Evolutionary conservation across 805 yeast genomes (phyloP), one percentile per base, ranked within the genome.

Genomic region (Candida saitoana): DNA sequence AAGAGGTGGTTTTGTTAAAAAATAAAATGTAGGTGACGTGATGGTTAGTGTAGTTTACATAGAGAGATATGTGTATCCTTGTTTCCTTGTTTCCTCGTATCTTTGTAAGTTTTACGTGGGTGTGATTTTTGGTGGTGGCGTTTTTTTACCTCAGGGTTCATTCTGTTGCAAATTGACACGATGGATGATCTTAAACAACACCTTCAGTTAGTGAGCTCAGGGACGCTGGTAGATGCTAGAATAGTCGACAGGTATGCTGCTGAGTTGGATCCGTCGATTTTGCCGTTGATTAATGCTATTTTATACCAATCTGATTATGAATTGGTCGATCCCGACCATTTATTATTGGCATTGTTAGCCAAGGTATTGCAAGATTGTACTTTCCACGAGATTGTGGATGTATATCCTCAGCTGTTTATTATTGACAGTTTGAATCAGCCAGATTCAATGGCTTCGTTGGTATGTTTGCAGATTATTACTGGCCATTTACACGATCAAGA

Each of bases 371-470:
- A 40, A 5, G 34, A 41, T 17, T 19, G 54, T 3, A 18, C 46
- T 3, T 50, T 55, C 38, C 24, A 33, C 12, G 47, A 49, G 5
- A 42, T 59, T 3, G 25, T 49, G 9, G n/a, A 35, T 15, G 31
- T 48, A 17, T 59, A 51, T 30, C 46, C 62, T 1, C 16, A 36
- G 3, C 51, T 51, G 3, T 46, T 43, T 17, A 57, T 59, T 6
- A 16, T 47, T 3, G 42, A 43, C 2, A 43, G 42, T 30, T 40
- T 54, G 25, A 6, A 22, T 12, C 15, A 12, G 12, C 19, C 34
- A 11, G 30, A 34, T 31, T 20, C 39, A 1, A n/a, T 15, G 11
- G 40, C 36, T 16, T 22, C 31, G 4, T 19, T 41, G 14, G 27
- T 49, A 18, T 41, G 49, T 20, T 39, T 47, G 14, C 36, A 38